Base-by-base conservation (phyloP, 306 rosid genomes). In the Medicago ruthenica region DNA sequence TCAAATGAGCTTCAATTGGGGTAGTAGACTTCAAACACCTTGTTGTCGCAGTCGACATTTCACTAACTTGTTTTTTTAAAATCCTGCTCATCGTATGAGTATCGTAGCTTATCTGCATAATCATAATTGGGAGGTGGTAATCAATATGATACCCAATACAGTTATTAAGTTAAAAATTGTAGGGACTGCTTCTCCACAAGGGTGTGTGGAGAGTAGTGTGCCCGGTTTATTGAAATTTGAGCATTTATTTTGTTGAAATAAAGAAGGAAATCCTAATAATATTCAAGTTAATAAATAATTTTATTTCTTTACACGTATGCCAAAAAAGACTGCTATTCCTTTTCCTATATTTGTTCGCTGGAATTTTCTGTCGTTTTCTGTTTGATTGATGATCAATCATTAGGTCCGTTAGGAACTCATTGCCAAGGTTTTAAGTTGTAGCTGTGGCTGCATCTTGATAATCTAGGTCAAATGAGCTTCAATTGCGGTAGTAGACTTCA, bases 301-400 rank as follows among this genome's bases (percentile, higher is more conserved):
- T 61, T 13, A 61, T 31, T 61, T 61, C 20, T 61, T 31, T 61
- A n/a, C 15, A 31, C 34, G 67, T 61, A 15, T 31, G 40, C 67
- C 15, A 20, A 31, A 61, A 60, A 61, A 61, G 31, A 27, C 41
- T 24, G 0, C 3, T 15, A 8, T 7, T 14, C 11, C 42, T 61
- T 61, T 61, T 31, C 15, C 20, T 61, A 14, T 61, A 61, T 27
- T 9, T 1, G 16, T 21, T 61, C 67, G 31, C 42, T 61, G 67
- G 67, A 31, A 3, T 61, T 61, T n/a, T 61, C 8, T 61, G 15
- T 27, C 4, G 21, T 61, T 31, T 27, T 62, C 68, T 71, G 34
- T 81, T 45, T 53, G 36, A 70, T 44, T 9, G 16, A 64, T 54
- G 47, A 27, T 64, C 71, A 36, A 70, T 34, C 65, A 41, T 61